phyloP scores from a whole-genome alignment of 805 yeast species.

The Candida wancherniae region DNA sequence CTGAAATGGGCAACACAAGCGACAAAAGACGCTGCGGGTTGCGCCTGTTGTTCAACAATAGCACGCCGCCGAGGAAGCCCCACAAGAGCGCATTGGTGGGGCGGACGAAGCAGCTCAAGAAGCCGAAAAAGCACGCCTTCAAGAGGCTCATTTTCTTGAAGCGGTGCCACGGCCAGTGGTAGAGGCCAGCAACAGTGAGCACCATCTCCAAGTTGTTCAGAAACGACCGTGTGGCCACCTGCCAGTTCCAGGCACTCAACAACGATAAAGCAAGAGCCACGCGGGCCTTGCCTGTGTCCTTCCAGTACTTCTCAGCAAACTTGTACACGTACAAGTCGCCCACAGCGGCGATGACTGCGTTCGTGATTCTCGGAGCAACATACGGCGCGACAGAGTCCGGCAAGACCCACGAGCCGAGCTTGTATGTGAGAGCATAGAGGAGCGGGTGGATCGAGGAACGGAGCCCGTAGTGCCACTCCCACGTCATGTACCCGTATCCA shows the following conservation, averaged over 20 bases:
- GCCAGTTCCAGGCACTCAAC: conserved; percentile 77
- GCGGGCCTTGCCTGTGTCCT: conserved; percentile 31
- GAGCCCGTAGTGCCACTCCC: conserved; percentile 87
- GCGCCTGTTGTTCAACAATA: conserved; percentile 9
- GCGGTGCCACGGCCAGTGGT: conserved; percentile 64
- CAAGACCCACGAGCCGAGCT: conserved; percentile 22
- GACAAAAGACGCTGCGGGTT: conserved; percentile 7
- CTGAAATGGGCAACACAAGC: conserved; percentile 9
- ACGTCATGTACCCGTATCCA: conserved; percentile 80
- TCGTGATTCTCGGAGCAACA: conserved; percentile 64
- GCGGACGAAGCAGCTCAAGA: conserved; percentile 63
- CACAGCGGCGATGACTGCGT: conserved; percentile 63
- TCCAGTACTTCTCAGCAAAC: conserved; percentile 39
- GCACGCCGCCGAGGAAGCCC: conserved; percentile 51
- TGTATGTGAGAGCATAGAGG: conserved; percentile 48
- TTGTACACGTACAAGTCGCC: conserved; percentile 62
- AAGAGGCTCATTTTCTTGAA: conserved; percentile 17
- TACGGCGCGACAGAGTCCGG: conserved; percentile 25
- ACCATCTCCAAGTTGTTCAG: conserved; percentile 78
- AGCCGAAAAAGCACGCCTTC: conserved; percentile 48
- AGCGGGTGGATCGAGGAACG: conserved; percentile 80
- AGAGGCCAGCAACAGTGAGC: conserved; percentile 60
- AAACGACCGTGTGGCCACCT: conserved; percentile 73
- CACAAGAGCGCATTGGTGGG: conserved; percentile 84
- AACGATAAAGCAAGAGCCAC: conserved; percentile 48